Evolutionary conservation across 2,329 filamentous ascomycete genomes (phyloP).

Genomic region (Neofusicoccum kwambonambiense): DNA sequence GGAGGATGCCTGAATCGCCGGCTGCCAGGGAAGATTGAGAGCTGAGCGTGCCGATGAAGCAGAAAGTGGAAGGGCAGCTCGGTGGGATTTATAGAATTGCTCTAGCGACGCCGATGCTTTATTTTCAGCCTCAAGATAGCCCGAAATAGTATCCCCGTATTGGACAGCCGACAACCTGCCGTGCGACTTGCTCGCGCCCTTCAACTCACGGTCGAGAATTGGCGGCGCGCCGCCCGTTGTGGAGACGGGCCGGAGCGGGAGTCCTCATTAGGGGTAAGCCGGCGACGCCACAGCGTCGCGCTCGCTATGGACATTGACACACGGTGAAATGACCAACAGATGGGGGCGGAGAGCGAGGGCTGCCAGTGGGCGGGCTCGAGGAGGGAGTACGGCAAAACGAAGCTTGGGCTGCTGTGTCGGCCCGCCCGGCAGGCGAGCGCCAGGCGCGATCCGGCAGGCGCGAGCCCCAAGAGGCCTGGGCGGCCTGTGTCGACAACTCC

Average conservation of each 20-base stretch:
- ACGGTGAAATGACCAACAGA: not conserved
- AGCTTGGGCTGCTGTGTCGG: not conserved
- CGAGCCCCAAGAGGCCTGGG: not conserved
- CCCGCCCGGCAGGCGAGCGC: conserved; percentile 9
- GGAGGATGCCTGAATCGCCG: not conserved
- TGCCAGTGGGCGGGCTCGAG: not conserved
- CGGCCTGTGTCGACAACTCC: conserved; percentile 1
- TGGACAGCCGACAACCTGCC: not conserved
- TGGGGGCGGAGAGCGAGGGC: not conserved
- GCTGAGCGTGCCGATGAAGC: not conserved
- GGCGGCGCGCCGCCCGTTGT: not conserved
- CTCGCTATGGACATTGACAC: not conserved
- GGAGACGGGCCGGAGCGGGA: conserved; percentile 8
- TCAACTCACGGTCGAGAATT: not conserved
- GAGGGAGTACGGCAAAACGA: not conserved
- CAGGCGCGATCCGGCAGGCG: conserved; percentile 3
- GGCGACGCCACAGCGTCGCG: not conserved
- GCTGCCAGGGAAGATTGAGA: not conserved
- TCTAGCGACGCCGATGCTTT: not conserved
- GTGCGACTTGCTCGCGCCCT: not conserved
- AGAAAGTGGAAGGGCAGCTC: not conserved
- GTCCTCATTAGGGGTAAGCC: not conserved
- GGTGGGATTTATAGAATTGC: not conserved
- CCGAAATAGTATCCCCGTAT: not conserved
- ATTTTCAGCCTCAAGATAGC: not conserved